Evolutionary conservation across 768 basidiomycete species (phyloP).

Genomic region (Russula lepida): DNA sequence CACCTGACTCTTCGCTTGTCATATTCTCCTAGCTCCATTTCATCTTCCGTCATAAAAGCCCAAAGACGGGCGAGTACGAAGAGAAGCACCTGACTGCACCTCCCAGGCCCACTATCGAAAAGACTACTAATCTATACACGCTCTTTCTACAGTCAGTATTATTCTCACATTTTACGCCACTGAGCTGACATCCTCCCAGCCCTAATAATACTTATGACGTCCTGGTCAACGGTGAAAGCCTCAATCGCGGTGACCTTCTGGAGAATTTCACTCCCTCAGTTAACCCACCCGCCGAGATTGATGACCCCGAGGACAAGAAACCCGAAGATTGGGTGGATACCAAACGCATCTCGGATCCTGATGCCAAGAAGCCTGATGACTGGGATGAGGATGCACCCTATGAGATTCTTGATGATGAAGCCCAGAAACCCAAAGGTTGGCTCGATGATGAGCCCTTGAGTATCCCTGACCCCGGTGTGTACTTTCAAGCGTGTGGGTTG

Average conservation of each 20-base stretch:
- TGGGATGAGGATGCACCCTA: conserved; percentile 98
- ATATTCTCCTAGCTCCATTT: conserved; percentile 69
- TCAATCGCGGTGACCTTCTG: conserved; percentile 73
- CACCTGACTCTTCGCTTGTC: neutral
- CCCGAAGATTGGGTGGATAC: conserved; percentile 90
- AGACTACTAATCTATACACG: conserved; percentile 90
- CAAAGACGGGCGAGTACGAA: conserved; percentile 84
- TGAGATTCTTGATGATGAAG: conserved; percentile 82
- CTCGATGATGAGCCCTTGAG: conserved; percentile 75
- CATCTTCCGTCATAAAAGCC: conserved; percentile 97
- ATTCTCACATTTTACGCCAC: neutral
- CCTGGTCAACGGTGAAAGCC: conserved; percentile 77
- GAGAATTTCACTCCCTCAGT: conserved; percentile 92
- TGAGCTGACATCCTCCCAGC: conserved; percentile 31
- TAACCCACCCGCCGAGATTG: conserved; percentile 89
- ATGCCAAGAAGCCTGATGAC: conserved; percentile 86
- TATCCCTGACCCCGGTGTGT: conserved; percentile 79
- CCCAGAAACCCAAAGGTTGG: conserved; percentile 91
- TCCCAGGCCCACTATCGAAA: conserved; percentile 81
- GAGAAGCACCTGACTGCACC: conserved; percentile 90
- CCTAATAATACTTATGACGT: conserved; percentile 94
- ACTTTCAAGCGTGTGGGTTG: neutral
- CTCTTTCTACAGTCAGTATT: conserved; percentile 76
- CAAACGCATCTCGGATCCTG: conserved; percentile 76
- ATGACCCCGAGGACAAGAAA: conserved; percentile 87